Conservation (phyloP, 164 flowering plant species). For the Annona squamosa region DNA sequence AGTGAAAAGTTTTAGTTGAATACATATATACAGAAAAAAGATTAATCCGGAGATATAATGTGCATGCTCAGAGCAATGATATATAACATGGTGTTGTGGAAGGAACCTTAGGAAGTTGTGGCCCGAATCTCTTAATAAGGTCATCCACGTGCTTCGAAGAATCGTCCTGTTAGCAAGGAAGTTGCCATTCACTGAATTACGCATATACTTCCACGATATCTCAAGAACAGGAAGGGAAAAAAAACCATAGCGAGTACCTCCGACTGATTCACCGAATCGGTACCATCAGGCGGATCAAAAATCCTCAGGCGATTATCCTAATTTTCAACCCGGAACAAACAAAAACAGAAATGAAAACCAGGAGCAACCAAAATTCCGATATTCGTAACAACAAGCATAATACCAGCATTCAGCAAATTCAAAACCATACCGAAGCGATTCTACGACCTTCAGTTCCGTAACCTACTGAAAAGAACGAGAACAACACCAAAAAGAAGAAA, state of each 20-base stretch:
- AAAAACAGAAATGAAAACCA: not conserved
- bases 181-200: not conserved
- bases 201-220: not conserved
- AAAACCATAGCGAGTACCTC: slow-evolving; percentile 21
- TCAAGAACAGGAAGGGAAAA: not conserved
- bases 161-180: slow-evolving; percentile 25
- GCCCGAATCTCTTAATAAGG: slow-evolving; percentile 37
- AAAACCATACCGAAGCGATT: slow-evolving; percentile 20
- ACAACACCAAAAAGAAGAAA: slow-evolving; percentile 3
- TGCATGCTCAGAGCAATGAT: slow-evolving; percentile 1
- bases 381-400: not conserved
- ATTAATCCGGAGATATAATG: not conserved
- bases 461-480: slow-evolving; percentile 29
- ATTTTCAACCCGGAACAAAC: slow-evolving; percentile 5
- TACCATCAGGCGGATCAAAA: slow-evolving; percentile 16
- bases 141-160: slow-evolving; percentile 35
- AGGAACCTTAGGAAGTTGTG: slow-evolving; percentile 54
- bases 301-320: slow-evolving; percentile 16
- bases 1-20: too few relatives aligned
- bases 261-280: slow-evolving; percentile 13
- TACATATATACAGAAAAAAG: not conserved
- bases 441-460: slow-evolving; percentile 23
- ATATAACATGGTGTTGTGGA: slow-evolving; percentile 10
- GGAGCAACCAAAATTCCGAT: not conserved
- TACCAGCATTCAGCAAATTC: not conserved